Base-by-base conservation (phyloP, 371 early-diverging fungal species). In the Smittium culicis region DNA sequence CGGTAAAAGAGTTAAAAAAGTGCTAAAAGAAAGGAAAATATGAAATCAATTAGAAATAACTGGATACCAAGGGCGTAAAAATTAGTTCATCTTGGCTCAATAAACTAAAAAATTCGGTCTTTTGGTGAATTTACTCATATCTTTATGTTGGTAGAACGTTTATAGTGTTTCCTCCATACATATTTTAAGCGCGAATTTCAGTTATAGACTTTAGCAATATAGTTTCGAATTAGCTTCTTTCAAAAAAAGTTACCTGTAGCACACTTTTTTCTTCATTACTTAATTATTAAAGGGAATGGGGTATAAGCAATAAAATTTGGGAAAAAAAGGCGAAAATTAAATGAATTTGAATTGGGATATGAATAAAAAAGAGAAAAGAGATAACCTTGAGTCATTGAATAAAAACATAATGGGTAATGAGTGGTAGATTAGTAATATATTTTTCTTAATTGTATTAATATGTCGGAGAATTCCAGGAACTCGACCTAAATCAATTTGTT, bases 221-320 rank as follows among this genome's bases (percentile, higher is more conserved):
- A 0, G 95, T 94, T 64, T 96, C 96, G 71, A 90, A 91, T 24
- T 96, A 88, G 17, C 87, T 82, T 87, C 89, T 88, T 71, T 91
- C 88, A 57, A 92, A 89, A 75, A 96, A 96, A 11, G 96, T 91
- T 27, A 95, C 94, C 65, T 83, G 83, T 65, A 90, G 86, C 58
- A 96, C 95, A 73, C 88, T 88, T 29, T 91, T 91, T 74, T 96
- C 95, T 54, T 96, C 97, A 76, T 93, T 91, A 73, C 93, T 92
- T 69, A 45, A 45, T 11, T n/a, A n/a, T n/a, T n/a, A n/a, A n/a
- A n/a, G n/a, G n/a, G n/a, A n/a, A n/a, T n/a, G n/a, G n/a, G n/a
- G n/a, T n/a, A n/a, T n/a, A n/a, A n/a, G n/a, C n/a, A n/a, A n/a
- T n/a, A n/a, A n/a, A n/a, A n/a, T n/a, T n/a, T n/a, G n/a, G n/a